Base-by-base conservation (phyloP, 2,329 filamentous ascomycete genomes). In the Pseudogymnoascus sp. region DNA sequence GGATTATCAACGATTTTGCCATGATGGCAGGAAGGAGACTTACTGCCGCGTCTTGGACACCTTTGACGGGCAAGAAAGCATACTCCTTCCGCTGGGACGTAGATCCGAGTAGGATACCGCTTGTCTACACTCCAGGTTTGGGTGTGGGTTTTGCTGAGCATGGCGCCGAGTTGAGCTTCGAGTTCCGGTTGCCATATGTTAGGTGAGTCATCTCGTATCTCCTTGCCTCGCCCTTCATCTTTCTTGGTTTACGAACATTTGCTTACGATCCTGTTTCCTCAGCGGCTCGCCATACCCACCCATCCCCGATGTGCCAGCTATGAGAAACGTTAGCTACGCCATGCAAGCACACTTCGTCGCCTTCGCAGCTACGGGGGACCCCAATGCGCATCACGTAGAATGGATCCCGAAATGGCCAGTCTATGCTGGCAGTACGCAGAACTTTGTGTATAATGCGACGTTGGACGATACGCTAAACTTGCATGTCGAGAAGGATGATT, bases 111-210 rank as follows among this genome's bases (percentile, higher is more conserved):
- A 28, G 45, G 12, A 28, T 63, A 11, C 62, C 62, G 3, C 60
- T 63, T 19, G 62, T 63, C 14, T 63, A 58, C 19, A 63, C 62
- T 8, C n/a, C 62, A 62, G 62, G 62, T 5, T 52, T 63, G 16
- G 62, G 62, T 11, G 60, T 63, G n/a, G 62, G 62, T 22, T 63
- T 63, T 58, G 62, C 62, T 7, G 25, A 63, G 36, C 62, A 63
- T 16, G 62, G 62, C 11, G 60, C 62, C 23, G 62, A 63, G 12
- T 38, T 63, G 23, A 35, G 25, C n/a, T 63, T 28, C 28, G 60
- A 63, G 28, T 63, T 63, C 33, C 25, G 60, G 6, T 39, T 63
- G 16, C 41, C 60, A 33, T 62, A 63, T 42, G 58, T 62, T 12
- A 52, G 45, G 45, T 52, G n/a, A 52, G 45, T 11, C n/a, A 30